Evolutionary conservation across 164 flowering plant species (phyloP), one percentile per base, ranked within the genome.

Genomic region (Nymphaea colorata): DNA sequence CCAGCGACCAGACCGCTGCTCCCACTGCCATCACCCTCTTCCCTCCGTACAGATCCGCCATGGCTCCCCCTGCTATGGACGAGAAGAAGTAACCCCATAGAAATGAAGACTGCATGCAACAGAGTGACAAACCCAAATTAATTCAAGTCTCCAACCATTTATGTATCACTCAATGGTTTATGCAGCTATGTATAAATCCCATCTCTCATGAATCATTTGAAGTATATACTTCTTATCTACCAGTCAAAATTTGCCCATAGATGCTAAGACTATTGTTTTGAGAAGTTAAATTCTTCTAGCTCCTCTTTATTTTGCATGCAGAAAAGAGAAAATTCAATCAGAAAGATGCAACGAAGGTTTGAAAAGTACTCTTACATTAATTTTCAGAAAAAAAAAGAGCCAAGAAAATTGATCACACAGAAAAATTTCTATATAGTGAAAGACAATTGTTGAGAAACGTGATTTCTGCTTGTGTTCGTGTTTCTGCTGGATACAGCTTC

Each of bases 21-120:
- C 98, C 98, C 86, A 92, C 87, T 10, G 90, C 94, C 78, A 93
- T 68, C 43, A 88, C 94, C 70, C 71, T 76, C 69, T 89, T 89
- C 17, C 97, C 98, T 18, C 98, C 98, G 67, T 89, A 87, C 75
- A 75, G 84, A 76, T 93, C 98, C 3, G 88, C 91, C 70, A 93
- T 73, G 6, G 83, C 94, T 77, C 98, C 98, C 67, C 97, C 96
- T 14, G 87, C 71, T 11, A 84, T 76, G 6, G 98, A 93, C 2
- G 98, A 90, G 68, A 89, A 78, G 59, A 91, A 80, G 79, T 93
- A 93, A 66, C 98, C 98, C 98, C 98, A 93, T 43, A 93, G 89
- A 73, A 93, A 93, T 0, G 98, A 93, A 57, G 98, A 92, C 98
- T 91, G 72, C 75, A 69, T 41, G 60, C 57, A 25, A 25, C 1